Evolutionary conservation across 2,329 filamentous ascomycete genomes (phyloP).

Genomic region (Hypoxylon sp.): DNA sequence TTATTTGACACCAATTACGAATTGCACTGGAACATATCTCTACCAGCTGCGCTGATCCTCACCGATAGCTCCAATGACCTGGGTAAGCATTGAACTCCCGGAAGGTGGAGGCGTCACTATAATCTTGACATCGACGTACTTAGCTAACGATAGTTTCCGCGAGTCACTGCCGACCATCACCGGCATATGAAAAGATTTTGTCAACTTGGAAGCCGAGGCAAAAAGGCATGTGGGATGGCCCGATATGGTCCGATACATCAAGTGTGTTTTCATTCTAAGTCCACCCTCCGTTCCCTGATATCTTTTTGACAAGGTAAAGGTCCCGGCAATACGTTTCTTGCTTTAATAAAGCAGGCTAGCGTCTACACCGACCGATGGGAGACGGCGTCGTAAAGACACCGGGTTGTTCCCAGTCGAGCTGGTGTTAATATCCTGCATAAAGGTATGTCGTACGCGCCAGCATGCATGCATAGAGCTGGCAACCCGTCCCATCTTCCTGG

Average conservation of each 20-base stretch:
- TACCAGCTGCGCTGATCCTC: not conserved
- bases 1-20: not conserved
- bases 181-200: slow-evolving; percentile 14
- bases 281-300: not conserved
- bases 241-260: not conserved
- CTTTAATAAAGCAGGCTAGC: slow-evolving; percentile 21
- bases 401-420: slow-evolving; percentile 37
- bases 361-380: slow-evolving; percentile 26
- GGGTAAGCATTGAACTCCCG: not conserved
- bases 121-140: not conserved
- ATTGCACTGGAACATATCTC: not conserved
- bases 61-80: not conserved
- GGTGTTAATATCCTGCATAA: slow-evolving; percentile 29
- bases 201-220: slow-evolving; percentile 10
- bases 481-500: slow-evolving; percentile 27
- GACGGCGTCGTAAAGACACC: slow-evolving; percentile 16
- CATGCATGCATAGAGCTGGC: slow-evolving; percentile 32
- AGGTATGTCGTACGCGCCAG: slow-evolving; percentile 25
- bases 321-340: slow-evolving; percentile 4
- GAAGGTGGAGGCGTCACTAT: not conserved
- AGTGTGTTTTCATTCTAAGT: not conserved
- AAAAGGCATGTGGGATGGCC: slow-evolving; percentile 2
- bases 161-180: not conserved
- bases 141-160: slow-evolving; percentile 3
- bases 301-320: slow-evolving; percentile 3